Evolutionary conservation across 768 basidiomycete species (phyloP).

Genomic region (Pulveroboletus sp.): DNA sequence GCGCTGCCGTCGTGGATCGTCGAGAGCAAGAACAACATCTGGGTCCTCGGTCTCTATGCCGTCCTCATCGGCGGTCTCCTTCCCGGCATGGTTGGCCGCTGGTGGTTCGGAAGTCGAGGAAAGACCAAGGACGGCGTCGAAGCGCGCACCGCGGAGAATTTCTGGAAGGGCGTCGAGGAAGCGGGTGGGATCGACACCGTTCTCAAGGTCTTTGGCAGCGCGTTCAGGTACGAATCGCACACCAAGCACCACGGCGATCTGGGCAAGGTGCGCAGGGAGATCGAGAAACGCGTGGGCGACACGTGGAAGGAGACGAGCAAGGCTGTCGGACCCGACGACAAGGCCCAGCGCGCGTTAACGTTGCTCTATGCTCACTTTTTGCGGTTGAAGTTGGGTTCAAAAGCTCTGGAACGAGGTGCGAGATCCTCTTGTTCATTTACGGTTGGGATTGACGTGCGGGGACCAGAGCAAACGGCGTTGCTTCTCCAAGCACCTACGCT

Average conservation of each 20-base stretch:
- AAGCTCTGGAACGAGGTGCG: slow-evolving; percentile 61
- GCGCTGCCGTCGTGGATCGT: slow-evolving; percentile 93
- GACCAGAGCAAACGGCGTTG: slow-evolving; percentile 65
- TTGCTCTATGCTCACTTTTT: slow-evolving; percentile 85
- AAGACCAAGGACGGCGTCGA: slow-evolving; percentile 92
- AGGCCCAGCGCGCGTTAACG: slow-evolving; percentile 51
- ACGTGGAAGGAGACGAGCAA: slow-evolving; percentile 53
- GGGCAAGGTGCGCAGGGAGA: slow-evolving; percentile 47
- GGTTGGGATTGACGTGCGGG: neutral
- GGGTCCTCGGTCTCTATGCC: slow-evolving; percentile 86
- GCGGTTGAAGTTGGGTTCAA: slow-evolving; percentile 51
- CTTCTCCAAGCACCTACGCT: slow-evolving; percentile 70
- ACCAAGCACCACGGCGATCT: slow-evolving; percentile 37
- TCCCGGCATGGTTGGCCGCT: slow-evolving; percentile 83
- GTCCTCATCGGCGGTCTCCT: slow-evolving; percentile 83
- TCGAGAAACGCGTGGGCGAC: slow-evolving; percentile 45
- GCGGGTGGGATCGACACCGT: slow-evolving; percentile 70
- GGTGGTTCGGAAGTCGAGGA: slow-evolving; percentile 94
- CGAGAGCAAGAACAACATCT: slow-evolving; percentile 85
- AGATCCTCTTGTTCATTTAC: slow-evolving; percentile 19
- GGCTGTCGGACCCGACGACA: slow-evolving; percentile 36
- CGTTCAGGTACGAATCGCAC: slow-evolving; percentile 56
- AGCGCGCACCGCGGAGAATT: slow-evolving; percentile 72
- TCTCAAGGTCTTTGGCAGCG: slow-evolving; percentile 63
- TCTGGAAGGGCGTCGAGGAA: slow-evolving; percentile 87